Evolutionary conservation across 257 asterid species (phyloP).

Genomic region (Linderniella brevidens): DNA sequence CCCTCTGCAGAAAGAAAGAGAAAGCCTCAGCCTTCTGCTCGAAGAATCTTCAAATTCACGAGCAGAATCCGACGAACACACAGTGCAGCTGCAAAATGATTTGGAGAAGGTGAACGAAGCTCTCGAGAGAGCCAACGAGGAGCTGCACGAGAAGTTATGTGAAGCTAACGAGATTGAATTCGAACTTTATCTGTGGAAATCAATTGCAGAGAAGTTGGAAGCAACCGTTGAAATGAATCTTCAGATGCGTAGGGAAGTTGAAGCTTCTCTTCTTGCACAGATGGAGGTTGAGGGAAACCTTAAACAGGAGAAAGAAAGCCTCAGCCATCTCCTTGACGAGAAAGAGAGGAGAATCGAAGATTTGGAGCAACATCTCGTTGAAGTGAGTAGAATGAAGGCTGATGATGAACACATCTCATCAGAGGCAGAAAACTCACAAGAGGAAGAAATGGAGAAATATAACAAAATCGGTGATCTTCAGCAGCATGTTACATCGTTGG

Average conservation of each 20-base stretch:
- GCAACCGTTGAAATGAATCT: conserved; percentile 34
- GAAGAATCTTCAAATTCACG: conserved; percentile 26
- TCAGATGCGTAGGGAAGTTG: conserved; percentile 50
- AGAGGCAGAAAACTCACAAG: conserved; percentile 36
- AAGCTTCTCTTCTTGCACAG: conserved; percentile 74
- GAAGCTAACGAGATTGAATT: conserved; percentile 56
- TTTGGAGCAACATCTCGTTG: conserved; percentile 37
- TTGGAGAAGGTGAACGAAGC: conserved; percentile 33
- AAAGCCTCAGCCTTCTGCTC: conserved; percentile 30
- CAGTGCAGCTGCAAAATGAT: conserved; percentile 31
- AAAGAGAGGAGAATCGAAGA: conserved; percentile 26
- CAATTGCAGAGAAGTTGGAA: conserved; percentile 51
- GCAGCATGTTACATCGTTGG: conserved; percentile 59
- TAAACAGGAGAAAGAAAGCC: conserved; percentile 41
- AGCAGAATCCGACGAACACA: conserved; percentile 31
- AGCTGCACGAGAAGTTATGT: conserved; percentile 41
- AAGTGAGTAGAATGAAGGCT: conserved; percentile 9
- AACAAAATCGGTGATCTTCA: conserved; percentile 49
- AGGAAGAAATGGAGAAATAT: conserved; percentile 50
- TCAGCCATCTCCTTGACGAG: conserved; percentile 30
- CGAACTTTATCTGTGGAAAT: conserved; percentile 70
- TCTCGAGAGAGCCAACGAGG: conserved; percentile 49
- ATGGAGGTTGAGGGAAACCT: conserved; percentile 45
- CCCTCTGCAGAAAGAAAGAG: conserved; percentile 37
- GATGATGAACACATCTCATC: neutral